Conservation (phyloP, 208 protist genomes). For the Phytomonas sp. region DNA sequence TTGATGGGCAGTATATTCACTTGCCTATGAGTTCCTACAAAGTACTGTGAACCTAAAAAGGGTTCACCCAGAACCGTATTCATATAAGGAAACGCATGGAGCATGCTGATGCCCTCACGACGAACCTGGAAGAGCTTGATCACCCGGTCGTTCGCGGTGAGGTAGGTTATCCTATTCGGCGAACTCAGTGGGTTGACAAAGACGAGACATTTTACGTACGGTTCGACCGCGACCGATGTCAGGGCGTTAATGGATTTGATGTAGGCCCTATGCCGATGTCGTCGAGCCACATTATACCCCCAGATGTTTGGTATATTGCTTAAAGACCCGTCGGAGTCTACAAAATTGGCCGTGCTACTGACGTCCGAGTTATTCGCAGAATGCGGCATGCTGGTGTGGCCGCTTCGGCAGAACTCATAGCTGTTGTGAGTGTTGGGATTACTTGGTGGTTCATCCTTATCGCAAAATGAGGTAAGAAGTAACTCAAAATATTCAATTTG, state of each 20-base stretch:
- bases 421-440: background rate
- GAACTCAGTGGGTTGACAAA: slow-evolving; percentile 60
- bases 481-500: slow-evolving; percentile 80
- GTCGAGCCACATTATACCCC: slow-evolving; percentile 54
- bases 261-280: slow-evolving; percentile 78
- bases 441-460: background rate
- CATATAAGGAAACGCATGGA: slow-evolving; percentile 68
- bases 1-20: slow-evolving; percentile 59
- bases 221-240: slow-evolving; percentile 71
- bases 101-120: slow-evolving; percentile 64
- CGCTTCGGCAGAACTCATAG: background rate
- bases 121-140: slow-evolving; percentile 84
- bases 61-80: slow-evolving; percentile 33
- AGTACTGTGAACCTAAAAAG: slow-evolving; percentile 51
- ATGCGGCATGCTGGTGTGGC: background rate
- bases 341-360: slow-evolving; percentile 8
- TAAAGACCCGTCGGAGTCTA: slow-evolving; percentile 31
- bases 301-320: slow-evolving; percentile 42
- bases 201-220: slow-evolving; percentile 58
- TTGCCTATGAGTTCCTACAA: slow-evolving; percentile 46
- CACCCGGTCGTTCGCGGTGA: slow-evolving; percentile 78
- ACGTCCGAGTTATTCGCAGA: background rate
- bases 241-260: slow-evolving; percentile 76
- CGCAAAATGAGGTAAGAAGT: slow-evolving; percentile 7
- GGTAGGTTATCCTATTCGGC: slow-evolving; percentile 75